phyloP scores from a whole-genome alignment of 805 yeast genomes.

The Monosporozyma aerobia region DNA sequence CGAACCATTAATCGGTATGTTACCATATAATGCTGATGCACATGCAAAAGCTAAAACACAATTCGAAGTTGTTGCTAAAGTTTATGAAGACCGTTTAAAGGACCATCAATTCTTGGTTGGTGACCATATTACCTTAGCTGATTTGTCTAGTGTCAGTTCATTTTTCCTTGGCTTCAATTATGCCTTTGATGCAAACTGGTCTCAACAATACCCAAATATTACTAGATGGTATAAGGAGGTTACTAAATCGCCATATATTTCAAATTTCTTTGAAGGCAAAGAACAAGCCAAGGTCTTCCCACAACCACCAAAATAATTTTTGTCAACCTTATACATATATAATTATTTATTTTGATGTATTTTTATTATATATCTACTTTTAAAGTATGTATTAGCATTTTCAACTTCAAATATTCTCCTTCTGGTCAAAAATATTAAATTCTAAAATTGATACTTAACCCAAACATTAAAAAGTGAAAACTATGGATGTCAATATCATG shows the following conservation, averaged over 20 bases:
- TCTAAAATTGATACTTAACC: no score
- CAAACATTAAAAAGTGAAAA: background rate
- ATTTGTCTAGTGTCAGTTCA: conserved; percentile 13
- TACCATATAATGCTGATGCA: no score
- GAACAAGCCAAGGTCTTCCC: background rate
- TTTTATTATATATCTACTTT: no score
- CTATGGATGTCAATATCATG: background rate
- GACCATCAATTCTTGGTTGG: conserved; percentile 61
- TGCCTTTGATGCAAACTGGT: conserved; percentile 57
- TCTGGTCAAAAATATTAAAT: no score
- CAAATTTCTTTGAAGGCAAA: conserved; percentile 4
- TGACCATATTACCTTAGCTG: conserved; percentile 42
- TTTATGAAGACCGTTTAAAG: conserved; percentile 48
- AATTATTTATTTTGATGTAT: no score
- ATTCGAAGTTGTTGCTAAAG: conserved; percentile 32
- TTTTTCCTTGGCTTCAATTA: conserved; percentile 31
- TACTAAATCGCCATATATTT: conserved; percentile 5
- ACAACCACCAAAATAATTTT: conserved; percentile 1
- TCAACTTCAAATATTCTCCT: no score
- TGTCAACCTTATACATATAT: no score
- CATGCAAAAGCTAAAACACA: conserved; percentile 29
- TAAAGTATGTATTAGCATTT: no score
- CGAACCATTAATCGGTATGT: no score
- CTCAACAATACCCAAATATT: no score
- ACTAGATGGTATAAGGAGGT: conserved; percentile 13